Evolutionary conservation across 202 grass and related monocot genomes (phyloP).

Genomic region (Zoysia matrella): DNA sequence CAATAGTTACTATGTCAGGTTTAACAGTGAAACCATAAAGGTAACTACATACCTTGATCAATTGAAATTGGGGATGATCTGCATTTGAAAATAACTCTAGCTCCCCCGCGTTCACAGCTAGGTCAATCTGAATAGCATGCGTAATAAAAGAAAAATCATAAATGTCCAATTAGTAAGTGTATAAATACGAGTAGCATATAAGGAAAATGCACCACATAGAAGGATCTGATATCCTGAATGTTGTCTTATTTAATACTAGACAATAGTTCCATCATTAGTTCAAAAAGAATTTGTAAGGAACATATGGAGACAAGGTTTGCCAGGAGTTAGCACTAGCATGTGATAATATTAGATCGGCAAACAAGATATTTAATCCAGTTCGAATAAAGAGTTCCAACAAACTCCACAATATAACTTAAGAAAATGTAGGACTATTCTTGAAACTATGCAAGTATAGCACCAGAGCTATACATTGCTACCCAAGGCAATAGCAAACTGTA

Average conservation of each 20-base stretch:
- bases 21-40: conserved; percentile 42
- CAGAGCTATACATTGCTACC: not conserved
- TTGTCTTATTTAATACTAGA: not conserved
- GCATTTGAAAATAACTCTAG: conserved; percentile 77
- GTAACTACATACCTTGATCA: conserved; percentile 70
- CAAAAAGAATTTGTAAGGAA: conserved; percentile 11
- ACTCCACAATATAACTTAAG: conserved; percentile 11
- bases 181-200: not conserved
- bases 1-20: conserved; percentile 19
- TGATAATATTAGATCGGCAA: not conserved
- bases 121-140: conserved; percentile 65
- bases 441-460: conserved; percentile 25
- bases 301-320: conserved; percentile 8
- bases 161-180: conserved; percentile 22
- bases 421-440: not conserved
- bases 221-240: not conserved
- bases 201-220: conserved; percentile 22
- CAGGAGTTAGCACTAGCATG: conserved; percentile 35
- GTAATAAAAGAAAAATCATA: conserved; percentile 35
- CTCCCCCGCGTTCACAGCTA: conserved; percentile 68
- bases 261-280: conserved; percentile 21
- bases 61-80: conserved; percentile 78
- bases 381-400: conserved; percentile 12
- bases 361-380: not conserved
- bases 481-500: not conserved